A percentile compares a stretch with the other conserved stretches of the same genome.
phyloP scores from a whole-genome alignment of 495 filamentous ascomycete genomes.

The Penicillium crystallinum region DNA sequence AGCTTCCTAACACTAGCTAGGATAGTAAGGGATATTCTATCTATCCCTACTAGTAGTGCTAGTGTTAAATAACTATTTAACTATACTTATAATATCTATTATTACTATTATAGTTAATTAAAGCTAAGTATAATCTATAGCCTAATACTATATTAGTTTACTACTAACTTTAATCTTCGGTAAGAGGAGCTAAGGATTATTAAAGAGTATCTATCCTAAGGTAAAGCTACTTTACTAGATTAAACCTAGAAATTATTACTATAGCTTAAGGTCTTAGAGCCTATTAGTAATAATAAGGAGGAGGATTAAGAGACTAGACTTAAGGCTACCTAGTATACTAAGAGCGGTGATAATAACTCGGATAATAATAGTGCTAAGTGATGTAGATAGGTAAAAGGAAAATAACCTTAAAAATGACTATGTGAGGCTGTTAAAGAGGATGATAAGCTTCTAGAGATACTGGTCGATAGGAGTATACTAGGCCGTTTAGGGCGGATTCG shows the following conservation, averaged over 20 bases:
- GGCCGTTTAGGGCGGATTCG: not conserved
- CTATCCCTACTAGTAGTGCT: not conserved
- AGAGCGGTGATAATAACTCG: too few species aligned
- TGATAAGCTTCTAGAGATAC: conserved; percentile 3
- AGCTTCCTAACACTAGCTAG: too few species aligned
- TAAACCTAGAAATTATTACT: not conserved
- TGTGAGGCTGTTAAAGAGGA: not conserved
- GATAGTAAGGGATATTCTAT: not conserved
- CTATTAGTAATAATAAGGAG: conserved; percentile 1
- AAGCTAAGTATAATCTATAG: conserved; percentile 1
- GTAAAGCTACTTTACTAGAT: conserved; percentile 3
- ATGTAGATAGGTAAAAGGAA: not conserved
- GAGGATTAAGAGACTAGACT: too few species aligned
- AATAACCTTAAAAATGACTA: not conserved
- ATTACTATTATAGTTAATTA: not conserved
- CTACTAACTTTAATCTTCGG: not conserved
- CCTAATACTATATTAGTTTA: conserved; percentile 4
- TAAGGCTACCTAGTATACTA: too few species aligned
- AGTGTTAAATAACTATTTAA: conserved; percentile 2
- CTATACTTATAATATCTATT: not conserved
- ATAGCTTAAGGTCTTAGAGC: conserved; percentile 3
- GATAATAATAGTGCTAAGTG: too few species aligned
- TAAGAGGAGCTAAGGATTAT: not conserved
- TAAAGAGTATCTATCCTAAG: not conserved
- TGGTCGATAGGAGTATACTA: not conserved